Evolutionary conservation across 768 basidiomycete genomes (phyloP), one percentile per base, ranked within the genome.

Genomic region (Pleurotus citrinopileatus): DNA sequence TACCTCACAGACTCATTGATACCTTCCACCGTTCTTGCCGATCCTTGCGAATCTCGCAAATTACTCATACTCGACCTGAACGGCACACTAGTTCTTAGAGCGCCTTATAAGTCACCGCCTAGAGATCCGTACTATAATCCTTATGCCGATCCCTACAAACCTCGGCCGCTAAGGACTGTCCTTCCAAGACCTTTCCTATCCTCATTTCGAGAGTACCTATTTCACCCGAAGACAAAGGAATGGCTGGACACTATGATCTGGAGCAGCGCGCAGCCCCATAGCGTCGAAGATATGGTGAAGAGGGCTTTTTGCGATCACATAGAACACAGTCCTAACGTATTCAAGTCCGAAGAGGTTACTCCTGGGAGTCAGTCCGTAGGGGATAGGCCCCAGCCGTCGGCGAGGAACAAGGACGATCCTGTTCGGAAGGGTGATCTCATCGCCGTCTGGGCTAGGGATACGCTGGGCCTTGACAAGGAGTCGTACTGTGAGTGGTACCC

Each of bases 201-300:
- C 3, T 66, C 84, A 1, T 88, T 92, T 60, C 63, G 75, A 3
- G 65, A 75, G 2, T 92, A 87, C 61, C 67, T 91, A 2, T 84
- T 90, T 59, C 81, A 84, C 45, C 69, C 77, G 0, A 59, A 72
- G 15, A 89, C 84, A n/a, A 72, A 68, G 28, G 60, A 62, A 12
- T 91, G 89, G 87, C 75, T 92, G 17, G 88, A 91, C 55, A 84
- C 87, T 3, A 93, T 93, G 87, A 80, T 94, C 3, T 94, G 91
- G 91, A 89, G 87, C 62, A 89, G 87, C 2, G 91, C 91, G 3
- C 89, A 91, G 62, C 89, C 90, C 1, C 84, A 85, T 46, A 90
- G 81, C 63, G 91, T 91, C 7, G 66, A 70, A 0, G 83, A 86
- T 59, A 93, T 94, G 91, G 86, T 89, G 0, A 65, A 78, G 19